These are phyloP conservation scores for Rhodosorus marinus DNA, from an alignment of 23 red algal genomes.

Conservation along the genomic window DNA sequence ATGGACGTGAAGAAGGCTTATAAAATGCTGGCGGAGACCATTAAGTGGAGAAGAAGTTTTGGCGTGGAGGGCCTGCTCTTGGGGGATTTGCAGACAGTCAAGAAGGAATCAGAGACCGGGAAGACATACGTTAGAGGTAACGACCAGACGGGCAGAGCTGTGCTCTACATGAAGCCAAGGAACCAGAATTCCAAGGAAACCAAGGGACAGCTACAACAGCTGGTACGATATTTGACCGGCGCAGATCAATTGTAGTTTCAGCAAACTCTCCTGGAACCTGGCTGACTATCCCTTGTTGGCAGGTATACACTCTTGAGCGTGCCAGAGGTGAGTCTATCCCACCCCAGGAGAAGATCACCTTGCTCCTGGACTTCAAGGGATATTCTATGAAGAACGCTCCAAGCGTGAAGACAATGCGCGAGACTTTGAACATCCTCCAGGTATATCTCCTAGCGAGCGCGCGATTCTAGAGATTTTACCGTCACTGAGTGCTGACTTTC, in stretches of 20 bases:
- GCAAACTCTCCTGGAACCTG: neutral
- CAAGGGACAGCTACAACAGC: constrained; percentile 8
- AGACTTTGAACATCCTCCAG: constrained; percentile 25
- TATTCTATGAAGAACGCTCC: constrained; percentile 32
- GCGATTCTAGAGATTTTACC: too few relatives aligned
- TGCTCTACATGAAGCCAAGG: constrained; percentile 25
- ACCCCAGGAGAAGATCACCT: constrained; percentile 12
- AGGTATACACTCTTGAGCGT: constrained; percentile 37
- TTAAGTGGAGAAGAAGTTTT: constrained; percentile 17
- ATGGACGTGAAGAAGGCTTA: constrained; percentile 11
- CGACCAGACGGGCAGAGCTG: constrained; percentile 6
- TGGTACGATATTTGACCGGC: too few relatives aligned
- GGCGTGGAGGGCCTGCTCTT: constrained; percentile 19
- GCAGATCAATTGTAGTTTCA: neutral
- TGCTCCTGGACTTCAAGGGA: constrained; percentile 33
- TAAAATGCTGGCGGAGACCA: constrained; percentile 2
- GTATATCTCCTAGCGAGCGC: too few relatives aligned
- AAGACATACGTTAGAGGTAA: constrained; percentile 23
- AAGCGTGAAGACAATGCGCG: constrained; percentile 1
- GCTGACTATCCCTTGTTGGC: too few relatives aligned
- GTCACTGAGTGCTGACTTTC: too few relatives aligned
- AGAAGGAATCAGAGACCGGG: constrained; percentile 13
- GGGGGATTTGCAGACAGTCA: neutral
- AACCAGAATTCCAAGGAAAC: constrained; percentile 22
- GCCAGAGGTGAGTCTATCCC: constrained; percentile 2